These are phyloP conservation scores for Hysterangium stoloniferum DNA, from an alignment of 768 basidiomycete species.

Conservation along the genomic window DNA sequence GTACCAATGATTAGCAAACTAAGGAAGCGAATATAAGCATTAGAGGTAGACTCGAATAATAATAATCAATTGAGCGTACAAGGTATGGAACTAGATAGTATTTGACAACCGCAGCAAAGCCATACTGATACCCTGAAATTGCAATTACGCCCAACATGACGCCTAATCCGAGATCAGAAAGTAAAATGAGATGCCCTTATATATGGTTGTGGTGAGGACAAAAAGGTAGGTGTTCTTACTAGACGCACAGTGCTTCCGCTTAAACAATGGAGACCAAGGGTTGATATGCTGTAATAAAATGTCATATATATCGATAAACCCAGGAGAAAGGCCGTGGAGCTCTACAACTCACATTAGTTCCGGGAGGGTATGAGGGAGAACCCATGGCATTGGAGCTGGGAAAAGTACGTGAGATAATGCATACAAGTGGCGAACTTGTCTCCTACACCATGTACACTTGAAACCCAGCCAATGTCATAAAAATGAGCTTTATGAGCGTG, in stretches of 20 bases:
- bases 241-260: neutral
- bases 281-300: too few species aligned
- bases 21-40: slow-evolving; percentile 4
- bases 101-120: slow-evolving; percentile 18
- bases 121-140: slow-evolving; percentile 14
- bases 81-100: slow-evolving; percentile 24
- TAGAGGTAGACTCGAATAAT: neutral
- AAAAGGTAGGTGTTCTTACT: neutral
- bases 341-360: slow-evolving; percentile 19
- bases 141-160: slow-evolving; percentile 19
- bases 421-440: neutral
- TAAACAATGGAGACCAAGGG: neutral
- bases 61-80: neutral
- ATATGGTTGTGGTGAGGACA: neutral
- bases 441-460: neutral
- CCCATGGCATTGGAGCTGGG: slow-evolving; percentile 22
- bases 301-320: too few species aligned
- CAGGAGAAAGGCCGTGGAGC: too few species aligned
- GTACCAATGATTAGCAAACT: slow-evolving; percentile 26
- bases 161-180: slow-evolving; percentile 21
- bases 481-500: slow-evolving; percentile 19
- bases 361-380: slow-evolving; percentile 21
- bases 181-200: slow-evolving; percentile 20
- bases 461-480: slow-evolving; percentile 19
- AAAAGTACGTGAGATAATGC: slow-evolving; percentile 6